Evolutionary conservation across 768 basidiomycete species (phyloP).

Genomic region (Krasilnikovozyma curviuscula): DNA sequence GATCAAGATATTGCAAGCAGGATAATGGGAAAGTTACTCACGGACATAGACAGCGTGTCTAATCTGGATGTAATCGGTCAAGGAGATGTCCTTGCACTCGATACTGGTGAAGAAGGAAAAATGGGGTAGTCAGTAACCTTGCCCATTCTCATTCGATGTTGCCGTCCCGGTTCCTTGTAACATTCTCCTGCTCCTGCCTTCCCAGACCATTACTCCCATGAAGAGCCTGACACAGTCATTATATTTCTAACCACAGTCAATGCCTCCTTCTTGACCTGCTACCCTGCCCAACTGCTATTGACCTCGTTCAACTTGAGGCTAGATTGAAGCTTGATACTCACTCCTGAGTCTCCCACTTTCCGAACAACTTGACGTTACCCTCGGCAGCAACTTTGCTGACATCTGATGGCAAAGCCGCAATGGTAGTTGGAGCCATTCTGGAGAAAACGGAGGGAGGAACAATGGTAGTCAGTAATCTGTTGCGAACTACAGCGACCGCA

Average conservation of each 20-base stretch:
- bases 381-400: conserved; percentile 29
- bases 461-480: too few species aligned
- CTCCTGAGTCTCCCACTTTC: conserved; percentile 98
- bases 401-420: conserved; percentile 24
- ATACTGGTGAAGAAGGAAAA: conserved; percentile 36
- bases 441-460: conserved; percentile 1
- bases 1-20: conserved; percentile 1
- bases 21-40: conserved; percentile 19
- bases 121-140: background rate
- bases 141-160: background rate
- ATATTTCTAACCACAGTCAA: background rate
- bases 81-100: conserved; percentile 97
- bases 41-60: conserved; percentile 87
- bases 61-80: conserved; percentile 98
- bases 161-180: background rate
- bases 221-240: background rate
- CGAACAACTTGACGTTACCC: conserved; percentile 69
- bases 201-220: background rate
- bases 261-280: background rate
- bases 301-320: too few species aligned
- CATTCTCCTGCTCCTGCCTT: background rate
- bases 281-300: too few species aligned
- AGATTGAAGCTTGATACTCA: conserved; percentile 36
- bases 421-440: conserved; percentile 9
- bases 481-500: too few species aligned